Base-by-base conservation (phyloP, 108 stramenopile species). In the Epipyxis sp. region DNA sequence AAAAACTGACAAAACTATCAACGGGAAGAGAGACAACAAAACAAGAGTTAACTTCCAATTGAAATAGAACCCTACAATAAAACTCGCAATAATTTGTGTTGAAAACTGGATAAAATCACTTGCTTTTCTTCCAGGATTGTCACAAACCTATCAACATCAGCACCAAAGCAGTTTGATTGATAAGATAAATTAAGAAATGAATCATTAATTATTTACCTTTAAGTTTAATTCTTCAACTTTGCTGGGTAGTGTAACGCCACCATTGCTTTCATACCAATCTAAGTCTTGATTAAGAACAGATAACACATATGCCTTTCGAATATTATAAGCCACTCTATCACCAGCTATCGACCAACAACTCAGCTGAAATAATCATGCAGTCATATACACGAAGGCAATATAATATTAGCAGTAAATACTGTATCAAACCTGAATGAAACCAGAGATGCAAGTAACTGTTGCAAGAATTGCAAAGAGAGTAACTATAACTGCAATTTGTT, bases 201-300 rank as follows among this genome's bases (percentile, higher is more conserved):
- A 3, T 30, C 42, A 30, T 30, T 3, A 2, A 1, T 20, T 20
- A 2, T 29, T 30, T 1, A 20, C 40, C 69, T 41, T 44, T 25
- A 2, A 2, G 35, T n/a, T 71, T n/a, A 20, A 57, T 1, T 54
- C 46, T 1, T 54, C 16, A 3, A 77, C 58, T 37, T 45, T 54
- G 37, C 58, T 59, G 35, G 76, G 27, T 1, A 77, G 46, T 77
- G 58, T 59, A 10, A 25, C 3, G 29, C 58, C 57, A 1, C 58
- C 76, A 20, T 27, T 25, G 1, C 29, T 45, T 54, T 77, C 76
- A 20, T 59, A 77, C 76, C 76, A 77, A 20, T 25, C 76, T 3
- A 77, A 3, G 3, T 77, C 76, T 57, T 77, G 76, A 37, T 2
- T 20, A 1, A 77, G 46, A 32, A 77, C 32, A 2, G 59, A 32